These are phyloP conservation scores for Gnomoniopsis smithogilvyi DNA, from an alignment of 2,329 filamentous ascomycete species.

Conservation along the genomic window DNA sequence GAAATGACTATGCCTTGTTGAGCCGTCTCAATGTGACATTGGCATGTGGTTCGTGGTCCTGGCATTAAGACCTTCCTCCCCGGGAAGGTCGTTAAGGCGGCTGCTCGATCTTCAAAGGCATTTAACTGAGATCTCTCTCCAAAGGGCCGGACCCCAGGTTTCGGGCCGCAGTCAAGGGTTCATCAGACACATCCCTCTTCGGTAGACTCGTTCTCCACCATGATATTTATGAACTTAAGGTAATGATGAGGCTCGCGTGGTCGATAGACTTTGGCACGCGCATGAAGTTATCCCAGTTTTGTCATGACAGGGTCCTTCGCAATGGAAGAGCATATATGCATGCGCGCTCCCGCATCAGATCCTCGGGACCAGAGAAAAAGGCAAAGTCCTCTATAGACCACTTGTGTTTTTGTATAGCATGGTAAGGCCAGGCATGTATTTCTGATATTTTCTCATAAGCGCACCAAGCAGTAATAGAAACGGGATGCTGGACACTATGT, in stretches of 20 bases:
- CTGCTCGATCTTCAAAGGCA: constrained; percentile 4
- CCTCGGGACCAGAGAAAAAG: too few relatives aligned
- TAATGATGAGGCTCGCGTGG: neutral
- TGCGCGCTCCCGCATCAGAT: too few relatives aligned
- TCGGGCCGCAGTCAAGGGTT: neutral
- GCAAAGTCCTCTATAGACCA: too few relatives aligned
- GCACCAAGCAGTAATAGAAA: too few relatives aligned
- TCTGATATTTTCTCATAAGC: too few relatives aligned
- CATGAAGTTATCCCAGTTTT: too few relatives aligned
- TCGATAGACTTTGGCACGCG: neutral
- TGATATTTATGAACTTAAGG: neutral
- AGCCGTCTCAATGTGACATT: constrained; percentile 6
- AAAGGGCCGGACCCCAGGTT: neutral
- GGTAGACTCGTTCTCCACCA: neutral
- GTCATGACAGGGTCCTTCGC: too few relatives aligned
- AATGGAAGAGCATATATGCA: too few relatives aligned
- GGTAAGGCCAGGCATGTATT: too few relatives aligned
- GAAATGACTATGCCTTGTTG: neutral
- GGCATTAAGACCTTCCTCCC: constrained; percentile 9
- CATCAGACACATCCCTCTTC: neutral
- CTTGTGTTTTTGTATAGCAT: too few relatives aligned
- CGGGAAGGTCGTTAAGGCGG: constrained; percentile 10
- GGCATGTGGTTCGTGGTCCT: neutral
- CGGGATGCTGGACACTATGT: too few relatives aligned
- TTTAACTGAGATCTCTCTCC: neutral